Percentiles rank a stretch among this genome's conserved stretches.
phyloP scores from a whole-genome alignment of 139 green algal species.

The Auxenochlorella protothecoides region DNA sequence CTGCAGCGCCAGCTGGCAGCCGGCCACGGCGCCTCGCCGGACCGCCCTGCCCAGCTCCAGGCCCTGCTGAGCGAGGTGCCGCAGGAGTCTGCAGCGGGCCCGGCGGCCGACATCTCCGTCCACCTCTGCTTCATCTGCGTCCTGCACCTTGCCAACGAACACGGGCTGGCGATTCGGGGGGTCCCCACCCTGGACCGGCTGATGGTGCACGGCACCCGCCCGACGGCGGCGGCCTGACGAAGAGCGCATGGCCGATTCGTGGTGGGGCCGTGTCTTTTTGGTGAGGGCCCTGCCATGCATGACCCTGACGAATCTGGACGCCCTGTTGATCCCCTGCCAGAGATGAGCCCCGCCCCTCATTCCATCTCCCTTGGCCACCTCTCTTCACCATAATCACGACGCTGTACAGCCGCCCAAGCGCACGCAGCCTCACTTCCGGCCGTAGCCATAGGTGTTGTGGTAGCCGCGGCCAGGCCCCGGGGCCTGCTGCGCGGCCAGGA shows the following conservation, averaged over 20 bases:
- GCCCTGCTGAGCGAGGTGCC: conserved; percentile 45
- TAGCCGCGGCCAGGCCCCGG: background rate
- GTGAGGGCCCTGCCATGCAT: too few species aligned
- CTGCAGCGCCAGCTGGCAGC: conserved; percentile 20
- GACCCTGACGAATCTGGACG: too few species aligned
- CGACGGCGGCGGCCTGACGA: too few species aligned
- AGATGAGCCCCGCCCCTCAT: too few species aligned
- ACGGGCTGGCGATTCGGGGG: conserved; percentile 47
- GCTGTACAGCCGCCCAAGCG: background rate
- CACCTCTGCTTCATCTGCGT: conserved; percentile 97
- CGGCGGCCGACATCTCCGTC: conserved; percentile 65
- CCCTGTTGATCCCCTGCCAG: too few species aligned
- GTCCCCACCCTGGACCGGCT: conserved; percentile 17
- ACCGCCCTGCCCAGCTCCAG: conserved; percentile 16
- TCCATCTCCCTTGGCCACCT: too few species aligned
- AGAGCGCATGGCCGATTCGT: too few species aligned
- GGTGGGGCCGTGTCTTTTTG: too few species aligned
- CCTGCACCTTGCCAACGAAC: conserved; percentile 93
- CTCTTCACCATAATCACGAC: too few species aligned
- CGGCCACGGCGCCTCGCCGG: background rate
- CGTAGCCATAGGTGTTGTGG: too few species aligned
- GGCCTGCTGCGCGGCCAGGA: conserved; percentile 1
- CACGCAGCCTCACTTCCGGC: background rate
- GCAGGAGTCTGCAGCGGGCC: conserved; percentile 29
- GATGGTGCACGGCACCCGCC: background rate